Evolutionary conservation across 2,329 filamentous ascomycete genomes (phyloP), one percentile per base, ranked within the genome.

Genomic region (Fusarium illudens): DNA sequence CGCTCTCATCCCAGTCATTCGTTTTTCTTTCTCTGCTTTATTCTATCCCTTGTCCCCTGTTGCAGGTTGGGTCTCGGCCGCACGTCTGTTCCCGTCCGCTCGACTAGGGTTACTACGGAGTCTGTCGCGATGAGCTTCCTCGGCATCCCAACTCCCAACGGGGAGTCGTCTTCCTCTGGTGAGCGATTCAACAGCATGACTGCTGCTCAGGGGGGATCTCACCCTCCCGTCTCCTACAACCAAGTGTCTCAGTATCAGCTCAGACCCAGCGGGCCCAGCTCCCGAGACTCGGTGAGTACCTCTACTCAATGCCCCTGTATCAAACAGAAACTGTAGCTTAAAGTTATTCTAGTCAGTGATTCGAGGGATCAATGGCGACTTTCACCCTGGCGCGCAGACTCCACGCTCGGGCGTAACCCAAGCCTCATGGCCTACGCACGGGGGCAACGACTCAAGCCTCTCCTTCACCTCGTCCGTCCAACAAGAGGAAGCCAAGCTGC

Each of bases 401-500:
- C 77, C 78, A 1, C 68, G 72, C 6, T 79, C 78, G 2, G 68
- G 70, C 17, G 39, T 68, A 22, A 76, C 76, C 2, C 73, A 76
- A 10, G 67, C 61, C 3, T 79, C 77, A 7, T 78, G 75, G 74
- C 71, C 74, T 6, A 77, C 77, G 17, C 72, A 76, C 4, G 74
- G 75, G 25, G 66, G 67, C 17, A 68, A 71, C 55, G 74, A 79
- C 49, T 79, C 78, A 12, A 77, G 72, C 59, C 67, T 71, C 6
- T 80, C 79, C 2, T 79, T 80, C 44, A 74, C 73, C 2, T 81
- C 79, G 2, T 78, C 77, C 0, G 67, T 81, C 8, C 62, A 69
- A 11, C 78, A 80, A 33, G 79, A 81, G 63, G 79, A 81, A 48
- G 78, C 79, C 13, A 80, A 79, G 54, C 67, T 76, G 9, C 75